Conservation (phyloP, 140 eudicot species). For the Cichorium intybus region DNA sequence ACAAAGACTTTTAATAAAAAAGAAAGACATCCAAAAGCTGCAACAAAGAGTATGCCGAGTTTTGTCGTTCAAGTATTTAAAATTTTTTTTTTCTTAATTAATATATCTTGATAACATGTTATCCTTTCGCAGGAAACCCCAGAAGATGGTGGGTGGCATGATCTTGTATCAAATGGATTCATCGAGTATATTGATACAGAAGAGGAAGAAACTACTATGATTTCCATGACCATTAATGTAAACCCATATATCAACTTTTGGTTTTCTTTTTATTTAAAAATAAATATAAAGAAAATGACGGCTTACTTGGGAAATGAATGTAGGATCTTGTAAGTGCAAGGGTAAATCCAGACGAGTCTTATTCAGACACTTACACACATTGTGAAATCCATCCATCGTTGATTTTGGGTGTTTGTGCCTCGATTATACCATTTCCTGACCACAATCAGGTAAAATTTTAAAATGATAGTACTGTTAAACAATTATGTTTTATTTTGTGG, state of each 20-base stretch:
- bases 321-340: conserved; percentile 92
- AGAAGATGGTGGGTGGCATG: conserved; percentile 99
- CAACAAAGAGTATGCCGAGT: conserved; percentile 60
- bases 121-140: conserved; percentile 60
- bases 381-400: conserved; percentile 96
- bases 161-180: conserved; percentile 76
- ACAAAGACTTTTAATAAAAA: conserved; percentile 88
- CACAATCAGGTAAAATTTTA: conserved; percentile 73
- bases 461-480: neutral
- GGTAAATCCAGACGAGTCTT: conserved; percentile 77
- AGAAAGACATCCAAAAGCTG: conserved; percentile 76
- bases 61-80: neutral
- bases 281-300: neutral
- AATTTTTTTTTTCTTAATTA: neutral
- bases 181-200: conserved; percentile 95
- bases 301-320: neutral
- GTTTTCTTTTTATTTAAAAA: too few species aligned
- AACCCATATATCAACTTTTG: conserved; percentile 2
- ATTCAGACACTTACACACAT: conserved; percentile 90
- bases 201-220: conserved; percentile 99
- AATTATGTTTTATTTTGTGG: neutral
- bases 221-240: conserved; percentile 94
- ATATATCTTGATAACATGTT: neutral
- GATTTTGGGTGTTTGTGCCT: conserved; percentile 96
- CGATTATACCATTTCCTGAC: conserved; percentile 95